Base-by-base conservation (phyloP, 2,329 filamentous ascomycete species). In the Cyphellophora attinorum region DNA sequence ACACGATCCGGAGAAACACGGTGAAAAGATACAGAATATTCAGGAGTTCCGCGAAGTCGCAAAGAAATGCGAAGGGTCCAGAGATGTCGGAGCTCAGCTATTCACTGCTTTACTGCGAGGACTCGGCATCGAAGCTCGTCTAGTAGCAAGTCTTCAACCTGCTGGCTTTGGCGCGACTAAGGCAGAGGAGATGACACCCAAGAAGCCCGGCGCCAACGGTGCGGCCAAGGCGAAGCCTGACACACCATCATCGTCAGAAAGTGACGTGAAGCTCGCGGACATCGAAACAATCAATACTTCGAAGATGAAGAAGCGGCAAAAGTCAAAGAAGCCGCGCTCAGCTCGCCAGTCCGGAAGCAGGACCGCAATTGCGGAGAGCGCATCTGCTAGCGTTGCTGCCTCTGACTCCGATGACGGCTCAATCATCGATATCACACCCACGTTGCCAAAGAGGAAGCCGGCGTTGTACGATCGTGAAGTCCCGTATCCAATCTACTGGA, bases 91-190 rank as follows among this genome's bases (percentile, higher is more conserved):
- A 0, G 80, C 84, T 0, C 88, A 96, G 52, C 68, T 98, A 0
- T 96, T 96, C 45, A 93, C 85, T 0, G 84, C 85, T 3, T 61
- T 98, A 5, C 56, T 95, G 14, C 71, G 91, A 44, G 85, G 79
- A 1, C 54, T 96, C 8, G 84, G 84, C 0, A 63, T 96, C 2
- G 85, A 95, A 50, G 76, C 85, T 8, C 73, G 89, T 18, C 72
- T 96, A 67, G 76, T 96, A 3, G 78, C 79, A 6, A 95, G 77
- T 52, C 55, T 98, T 27, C 91, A 96, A 52, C 81, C 86, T 1
- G 61, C 85, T 14, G 91, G 91, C 0, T 94, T 93, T 56, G 86
- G 86, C 2, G 96, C 85, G 79, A 93, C 76, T 41, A 93, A 89
- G 55, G 61, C 71, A 8, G 91, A 98, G 57, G 83, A 91, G 23